Evolutionary conservation across 495 filamentous ascomycete genomes (phyloP).

Genomic region (Oleoguttula mirabilis): DNA sequence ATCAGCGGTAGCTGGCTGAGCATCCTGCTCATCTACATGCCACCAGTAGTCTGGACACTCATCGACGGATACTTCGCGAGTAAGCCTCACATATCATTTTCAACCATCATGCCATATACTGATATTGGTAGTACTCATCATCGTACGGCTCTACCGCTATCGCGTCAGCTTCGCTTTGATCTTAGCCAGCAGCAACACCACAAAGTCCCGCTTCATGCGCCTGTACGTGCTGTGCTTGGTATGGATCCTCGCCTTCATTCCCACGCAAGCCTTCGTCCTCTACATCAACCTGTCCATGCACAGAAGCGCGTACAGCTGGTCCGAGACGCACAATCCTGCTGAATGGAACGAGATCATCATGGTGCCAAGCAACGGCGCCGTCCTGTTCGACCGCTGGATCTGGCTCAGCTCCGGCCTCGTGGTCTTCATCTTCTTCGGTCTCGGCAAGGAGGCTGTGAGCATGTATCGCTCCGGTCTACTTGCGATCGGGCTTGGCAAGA

Average conservation of each 20-base stretch:
- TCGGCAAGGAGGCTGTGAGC: conserved; percentile 59
- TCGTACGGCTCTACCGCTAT: conserved; percentile 56
- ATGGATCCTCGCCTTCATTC: conserved; percentile 55
- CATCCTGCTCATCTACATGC: conserved; percentile 53
- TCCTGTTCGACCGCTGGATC: conserved; percentile 57
- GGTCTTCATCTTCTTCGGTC: conserved; percentile 70
- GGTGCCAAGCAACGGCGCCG: conserved; percentile 42
- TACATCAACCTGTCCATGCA: conserved; percentile 23
- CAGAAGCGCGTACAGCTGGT: conserved; percentile 43
- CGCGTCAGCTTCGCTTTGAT: conserved; percentile 47
- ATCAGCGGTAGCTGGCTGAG: conserved; percentile 61
- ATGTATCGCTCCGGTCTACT: conserved; percentile 52
- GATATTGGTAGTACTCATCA: conserved; percentile 41
- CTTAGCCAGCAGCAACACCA: conserved; percentile 46
- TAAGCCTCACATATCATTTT: conserved; percentile 36
- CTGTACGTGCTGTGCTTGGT: conserved; percentile 62
- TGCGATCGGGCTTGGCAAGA: conserved; percentile 11
- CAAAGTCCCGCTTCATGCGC: conserved; percentile 60
- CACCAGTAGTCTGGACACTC: conserved; percentile 53
- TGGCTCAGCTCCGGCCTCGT: conserved; percentile 46
- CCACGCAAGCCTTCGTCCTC: conserved; percentile 50
- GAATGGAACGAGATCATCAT: conserved; percentile 49
- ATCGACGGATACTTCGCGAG: conserved; percentile 57
- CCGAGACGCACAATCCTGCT: conserved; percentile 39
- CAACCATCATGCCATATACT: conserved; percentile 9